phyloP scores from a whole-genome alignment of 2,329 filamentous ascomycete species.

The Cytospora piceicola region DNA sequence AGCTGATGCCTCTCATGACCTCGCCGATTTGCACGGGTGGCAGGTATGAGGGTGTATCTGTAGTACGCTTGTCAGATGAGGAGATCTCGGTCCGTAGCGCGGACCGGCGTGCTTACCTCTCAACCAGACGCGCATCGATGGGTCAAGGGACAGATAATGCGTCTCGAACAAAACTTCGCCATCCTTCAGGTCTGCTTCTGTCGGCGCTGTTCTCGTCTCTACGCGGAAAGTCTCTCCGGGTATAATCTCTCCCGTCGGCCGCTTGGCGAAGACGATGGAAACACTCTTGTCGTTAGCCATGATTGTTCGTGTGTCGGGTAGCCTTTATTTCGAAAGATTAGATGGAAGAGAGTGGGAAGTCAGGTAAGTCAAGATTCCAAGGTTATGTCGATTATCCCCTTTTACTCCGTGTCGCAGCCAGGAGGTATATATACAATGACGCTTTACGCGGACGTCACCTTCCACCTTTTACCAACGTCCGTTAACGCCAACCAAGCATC shows the following conservation, averaged over 20 bases:
- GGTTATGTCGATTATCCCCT: not conserved
- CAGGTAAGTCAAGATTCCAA: not conserved
- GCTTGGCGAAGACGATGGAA: slow-evolving; percentile 59
- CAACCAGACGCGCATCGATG: slow-evolving; percentile 67
- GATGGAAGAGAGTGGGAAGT: not conserved
- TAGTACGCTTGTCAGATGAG: not conserved
- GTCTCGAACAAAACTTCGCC: slow-evolving; percentile 56
- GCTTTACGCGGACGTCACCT: not conserved
- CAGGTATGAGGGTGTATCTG: slow-evolving; percentile 50
- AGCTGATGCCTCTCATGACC: slow-evolving; percentile 61
- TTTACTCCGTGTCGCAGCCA: not conserved
- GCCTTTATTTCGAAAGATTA: too few relatives aligned
- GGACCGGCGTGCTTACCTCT: slow-evolving; percentile 42
- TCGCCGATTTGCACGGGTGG: slow-evolving; percentile 64
- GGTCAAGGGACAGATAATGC: slow-evolving; percentile 64
- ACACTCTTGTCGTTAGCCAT: slow-evolving; percentile 28
- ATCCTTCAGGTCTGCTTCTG: slow-evolving; percentile 51
- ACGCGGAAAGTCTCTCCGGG: slow-evolving; percentile 67
- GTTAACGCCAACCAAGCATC: not conserved
- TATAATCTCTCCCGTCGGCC: slow-evolving; percentile 63
- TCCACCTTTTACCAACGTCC: slow-evolving; percentile 1
- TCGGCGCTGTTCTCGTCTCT: slow-evolving; percentile 55
- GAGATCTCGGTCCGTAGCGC: too few relatives aligned
- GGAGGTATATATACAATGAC: not conserved
- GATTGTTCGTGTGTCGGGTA: not conserved